A percentile compares a stretch with the other conserved stretches of the same genome.
phyloP scores from a whole-genome alignment of 208 protist genomes.

The Tritrichomonas musculus region DNA sequence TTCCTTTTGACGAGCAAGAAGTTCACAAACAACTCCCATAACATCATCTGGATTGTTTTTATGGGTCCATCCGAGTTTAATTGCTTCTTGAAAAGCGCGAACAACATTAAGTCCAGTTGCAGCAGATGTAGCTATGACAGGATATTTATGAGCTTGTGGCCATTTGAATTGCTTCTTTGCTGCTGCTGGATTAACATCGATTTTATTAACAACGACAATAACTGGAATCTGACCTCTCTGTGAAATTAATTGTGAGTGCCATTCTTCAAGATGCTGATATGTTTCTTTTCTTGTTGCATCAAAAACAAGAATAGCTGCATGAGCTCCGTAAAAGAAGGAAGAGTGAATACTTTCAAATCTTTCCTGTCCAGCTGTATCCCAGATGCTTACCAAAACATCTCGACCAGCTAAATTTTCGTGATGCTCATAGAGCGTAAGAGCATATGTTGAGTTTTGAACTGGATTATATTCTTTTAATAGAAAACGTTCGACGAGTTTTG shows the following conservation, averaged over 20 bases:
- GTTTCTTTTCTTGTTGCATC: constrained; percentile 47
- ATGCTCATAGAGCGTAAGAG: constrained; percentile 41
- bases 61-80: constrained; percentile 25
- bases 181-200: constrained; percentile 31
- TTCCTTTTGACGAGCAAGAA: background rate
- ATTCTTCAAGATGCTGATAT: constrained; percentile 44
- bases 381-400: constrained; percentile 38
- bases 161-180: background rate
- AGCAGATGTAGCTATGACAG: constrained; percentile 3
- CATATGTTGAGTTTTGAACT: constrained; percentile 44
- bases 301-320: constrained; percentile 46
- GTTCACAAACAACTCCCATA: constrained; percentile 19
- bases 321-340: constrained; percentile 44
- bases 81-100: constrained; percentile 21
- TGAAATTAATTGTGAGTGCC: constrained; percentile 39
- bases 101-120: background rate
- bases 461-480: constrained; percentile 46
- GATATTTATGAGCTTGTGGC: background rate
- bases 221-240: constrained; percentile 41
- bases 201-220: constrained; percentile 46
- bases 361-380: constrained; percentile 46
- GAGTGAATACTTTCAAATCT: constrained; percentile 42
- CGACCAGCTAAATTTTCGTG: constrained; percentile 41
- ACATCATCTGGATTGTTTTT: constrained; percentile 35
- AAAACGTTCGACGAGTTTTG: constrained; percentile 44